phyloP scores from a whole-genome alignment of 75 land plant species.

The Chamaecyparis obtusa region DNA sequence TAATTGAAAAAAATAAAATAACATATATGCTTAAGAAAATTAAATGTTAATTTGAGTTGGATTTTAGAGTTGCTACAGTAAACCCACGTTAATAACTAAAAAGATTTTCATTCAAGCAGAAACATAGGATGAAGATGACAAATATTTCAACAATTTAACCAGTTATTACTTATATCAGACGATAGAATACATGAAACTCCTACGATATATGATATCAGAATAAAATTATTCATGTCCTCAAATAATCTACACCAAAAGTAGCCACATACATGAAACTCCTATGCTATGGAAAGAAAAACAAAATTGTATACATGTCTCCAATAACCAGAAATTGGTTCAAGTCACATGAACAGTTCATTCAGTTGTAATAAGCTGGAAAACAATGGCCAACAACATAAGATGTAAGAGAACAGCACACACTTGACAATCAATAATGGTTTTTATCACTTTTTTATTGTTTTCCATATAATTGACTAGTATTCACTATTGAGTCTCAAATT shows the following conservation, averaged over 20 bases:
- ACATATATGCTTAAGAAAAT: too few species aligned
- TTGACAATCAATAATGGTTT: too few species aligned
- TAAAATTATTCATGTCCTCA: not conserved
- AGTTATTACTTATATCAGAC: not conserved
- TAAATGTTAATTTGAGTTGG: too few species aligned
- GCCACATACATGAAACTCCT: not conserved
- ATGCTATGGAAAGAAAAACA: not conserved
- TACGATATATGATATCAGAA: not conserved
- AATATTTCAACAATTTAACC: not conserved
- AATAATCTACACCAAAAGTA: not conserved
- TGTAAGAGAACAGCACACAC: not conserved
- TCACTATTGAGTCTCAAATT: too few species aligned
- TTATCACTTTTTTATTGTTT: too few species aligned
- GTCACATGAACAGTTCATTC: not conserved
- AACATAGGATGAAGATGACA: not conserved
- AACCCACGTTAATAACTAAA: not conserved
- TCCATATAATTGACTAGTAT: too few species aligned
- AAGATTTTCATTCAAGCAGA: not conserved
- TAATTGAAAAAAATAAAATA: too few species aligned
- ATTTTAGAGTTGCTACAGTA: not conserved
- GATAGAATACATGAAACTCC: not conserved
- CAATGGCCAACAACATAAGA: not conserved
- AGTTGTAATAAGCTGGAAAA: not conserved
- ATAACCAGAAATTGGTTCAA: too few species aligned
- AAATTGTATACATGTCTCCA: too few species aligned